Base-by-base conservation (phyloP, 768 basidiomycete species). In the Kwoniella shandongensis region DNA sequence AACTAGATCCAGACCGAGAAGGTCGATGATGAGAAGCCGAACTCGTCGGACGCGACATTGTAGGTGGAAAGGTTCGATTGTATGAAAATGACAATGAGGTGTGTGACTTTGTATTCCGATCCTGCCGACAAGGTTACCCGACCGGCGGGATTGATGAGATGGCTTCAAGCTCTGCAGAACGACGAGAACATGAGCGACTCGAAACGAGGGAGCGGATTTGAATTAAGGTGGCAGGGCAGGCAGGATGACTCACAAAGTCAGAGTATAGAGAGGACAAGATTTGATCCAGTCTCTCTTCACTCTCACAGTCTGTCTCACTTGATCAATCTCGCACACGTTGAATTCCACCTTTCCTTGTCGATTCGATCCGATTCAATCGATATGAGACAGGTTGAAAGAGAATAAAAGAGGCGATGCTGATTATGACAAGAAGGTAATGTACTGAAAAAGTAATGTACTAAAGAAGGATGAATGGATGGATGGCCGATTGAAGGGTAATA, bases 111-210 rank as follows among this genome's bases (percentile, higher is more conserved):
- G 6, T 44, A 32, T 54, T 44, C 44, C 54, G 56, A 22, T 55
- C 23, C 42, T 18, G 47, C 49, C 49, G 57, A 40, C 51, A 53
- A 59, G 45, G 51, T 47, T 53, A 54, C 52, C 52, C 52, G 52
- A 54, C 52, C 52, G 41, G 52, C 52, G 52, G 52, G 52, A 20
- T n/a, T 32, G 32, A 32, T 32, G 32, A 42, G 6, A 42, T 7
- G 22, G 40, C 40, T 42, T 42, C 40, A 23, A 42, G 40, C 40
- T 42, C n/a, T 42, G 40, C n/a, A n/a, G 8, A 32, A 32, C 13
- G 32, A 32, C 32, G 32, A 32, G 32, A 32, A 32, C 32, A 32
- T 32, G 32, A 32, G 32, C 32, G 32, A 32, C 13, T 32, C 13
- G 6, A 32, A 32, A 6, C 32, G 6, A 6, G 32, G 13, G 32